Percentiles rank a stretch among this genome's conserved stretches.
These are phyloP conservation scores for Carex arenaria DNA, from an alignment of 202 grass and related monocot genomes.

Conservation along the genomic window DNA sequence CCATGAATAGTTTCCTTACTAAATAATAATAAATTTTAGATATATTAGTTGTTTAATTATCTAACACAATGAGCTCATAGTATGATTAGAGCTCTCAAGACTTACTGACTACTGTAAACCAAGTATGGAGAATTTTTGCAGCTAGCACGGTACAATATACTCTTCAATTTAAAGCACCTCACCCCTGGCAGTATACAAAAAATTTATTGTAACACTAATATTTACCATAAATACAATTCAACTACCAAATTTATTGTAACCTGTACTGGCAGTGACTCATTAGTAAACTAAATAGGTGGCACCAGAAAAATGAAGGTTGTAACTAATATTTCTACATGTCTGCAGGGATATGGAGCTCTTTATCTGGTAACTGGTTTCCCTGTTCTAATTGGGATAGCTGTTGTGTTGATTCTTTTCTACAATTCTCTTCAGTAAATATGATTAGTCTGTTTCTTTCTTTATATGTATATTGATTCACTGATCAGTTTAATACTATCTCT, in stretches of 20 bases:
- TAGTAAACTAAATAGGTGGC: not conserved
- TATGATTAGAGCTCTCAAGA: not conserved
- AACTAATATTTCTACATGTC: constrained; percentile 5
- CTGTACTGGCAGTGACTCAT: not conserved
- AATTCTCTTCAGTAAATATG: constrained; percentile 79
- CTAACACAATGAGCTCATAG: not conserved
- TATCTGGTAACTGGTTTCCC: constrained; percentile 80
- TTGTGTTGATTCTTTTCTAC: constrained; percentile 91
- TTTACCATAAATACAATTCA: not conserved
- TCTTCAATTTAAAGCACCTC: not conserved
- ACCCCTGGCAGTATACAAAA: not conserved
- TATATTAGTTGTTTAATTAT: constrained; percentile 7
- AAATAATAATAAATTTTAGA: not conserved
- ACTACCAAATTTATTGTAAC: not conserved
- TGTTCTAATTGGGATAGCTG: constrained; percentile 73
- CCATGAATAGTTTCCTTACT: not conserved
- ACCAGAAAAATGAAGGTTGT: not conserved
- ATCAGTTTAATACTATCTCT: not conserved
- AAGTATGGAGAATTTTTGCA: not conserved
- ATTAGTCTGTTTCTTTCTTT: constrained; percentile 9
- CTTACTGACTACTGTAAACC: not conserved
- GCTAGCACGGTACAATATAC: not conserved
- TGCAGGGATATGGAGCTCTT: constrained; percentile 90
- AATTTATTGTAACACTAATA: not conserved
- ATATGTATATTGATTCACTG: constrained; percentile 10